These are phyloP conservation scores for Eimeria sp. DNA, from an alignment of 169 alveolate genomes.

Conservation along the genomic window DNA sequence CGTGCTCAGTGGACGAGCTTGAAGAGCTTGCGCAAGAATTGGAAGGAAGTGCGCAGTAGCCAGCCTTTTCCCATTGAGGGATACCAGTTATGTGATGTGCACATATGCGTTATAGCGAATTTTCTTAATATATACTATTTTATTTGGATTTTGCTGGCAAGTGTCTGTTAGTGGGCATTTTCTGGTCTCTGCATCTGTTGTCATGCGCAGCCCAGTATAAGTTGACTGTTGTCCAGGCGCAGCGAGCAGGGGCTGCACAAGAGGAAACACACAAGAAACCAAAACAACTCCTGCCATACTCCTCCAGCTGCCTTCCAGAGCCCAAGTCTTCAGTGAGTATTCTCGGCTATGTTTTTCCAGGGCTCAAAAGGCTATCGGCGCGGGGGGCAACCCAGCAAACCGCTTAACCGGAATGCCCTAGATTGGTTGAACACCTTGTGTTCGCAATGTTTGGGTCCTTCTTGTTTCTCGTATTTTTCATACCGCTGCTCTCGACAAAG, in stretches of 20 bases:
- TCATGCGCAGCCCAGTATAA: slow-evolving; percentile 79
- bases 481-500: neutral
- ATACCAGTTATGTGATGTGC: neutral
- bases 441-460: neutral
- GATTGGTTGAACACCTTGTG: neutral
- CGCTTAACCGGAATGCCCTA: neutral
- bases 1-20: slow-evolving; percentile 80
- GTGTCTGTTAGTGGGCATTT: neutral
- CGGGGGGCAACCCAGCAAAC: neutral
- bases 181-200: neutral
- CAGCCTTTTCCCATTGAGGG: neutral
- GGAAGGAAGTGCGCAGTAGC: slow-evolving; percentile 75
- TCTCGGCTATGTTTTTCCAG: neutral
- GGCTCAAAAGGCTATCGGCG: neutral
- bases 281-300: slow-evolving; percentile 80
- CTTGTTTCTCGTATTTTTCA: neutral
- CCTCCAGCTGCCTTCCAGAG: slow-evolving; percentile 83
- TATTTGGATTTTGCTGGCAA: neutral
- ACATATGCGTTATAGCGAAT: neutral
- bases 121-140: neutral
- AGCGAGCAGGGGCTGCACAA: slow-evolving; percentile 66
- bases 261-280: slow-evolving; percentile 76
- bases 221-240: slow-evolving; percentile 80
- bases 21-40: slow-evolving; percentile 83
- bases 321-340: slow-evolving; percentile 78